phyloP scores from a whole-genome alignment of 1,284 basidiomycete genomes.

The Ceratobasidium sp. region DNA sequence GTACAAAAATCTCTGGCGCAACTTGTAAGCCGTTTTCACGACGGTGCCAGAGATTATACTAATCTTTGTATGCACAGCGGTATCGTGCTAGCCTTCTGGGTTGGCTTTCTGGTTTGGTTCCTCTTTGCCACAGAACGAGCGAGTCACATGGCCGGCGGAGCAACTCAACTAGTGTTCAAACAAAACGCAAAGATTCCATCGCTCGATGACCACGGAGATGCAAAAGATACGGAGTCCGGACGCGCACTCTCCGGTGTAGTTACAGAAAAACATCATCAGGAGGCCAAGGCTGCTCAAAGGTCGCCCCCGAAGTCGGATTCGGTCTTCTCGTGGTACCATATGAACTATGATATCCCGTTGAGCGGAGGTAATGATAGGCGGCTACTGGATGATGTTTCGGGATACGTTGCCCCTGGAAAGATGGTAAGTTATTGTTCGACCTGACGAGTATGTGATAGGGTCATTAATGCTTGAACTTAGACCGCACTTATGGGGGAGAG shows the following conservation, averaged over 20 bases:
- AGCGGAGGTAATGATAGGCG: constrained; percentile 69
- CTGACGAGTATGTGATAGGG: no score
- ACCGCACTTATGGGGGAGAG: constrained; percentile 79
- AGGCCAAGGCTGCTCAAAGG: constrained; percentile 22
- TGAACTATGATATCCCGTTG: constrained; percentile 74
- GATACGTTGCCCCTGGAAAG: constrained; percentile 86
- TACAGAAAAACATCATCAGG: constrained; percentile 10
- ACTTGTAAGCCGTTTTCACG: constrained; percentile 60
- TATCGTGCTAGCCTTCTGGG: constrained; percentile 68
- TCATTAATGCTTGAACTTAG: no score
- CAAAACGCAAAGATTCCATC: constrained; percentile 33
- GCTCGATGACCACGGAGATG: neutral
- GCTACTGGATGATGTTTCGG: constrained; percentile 84
- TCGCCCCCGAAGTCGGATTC: constrained; percentile 7
- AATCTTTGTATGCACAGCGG: constrained; percentile 59
- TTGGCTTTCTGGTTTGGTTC: constrained; percentile 65
- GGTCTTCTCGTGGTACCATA: constrained; percentile 74
- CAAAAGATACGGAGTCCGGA: constrained; percentile 19
- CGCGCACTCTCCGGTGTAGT: neutral
- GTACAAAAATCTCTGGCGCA: constrained; percentile 74
- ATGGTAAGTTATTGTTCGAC: constrained; percentile 70
- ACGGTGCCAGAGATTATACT: neutral
- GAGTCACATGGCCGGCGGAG: constrained; percentile 12
- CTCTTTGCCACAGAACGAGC: constrained; percentile 66
- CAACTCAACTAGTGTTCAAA: constrained; percentile 29